A percentile compares a stretch with the other conserved stretches of the same genome.
Conservation (phyloP, 768 basidiomycete genomes). For the Suillus cothurnatus region DNA sequence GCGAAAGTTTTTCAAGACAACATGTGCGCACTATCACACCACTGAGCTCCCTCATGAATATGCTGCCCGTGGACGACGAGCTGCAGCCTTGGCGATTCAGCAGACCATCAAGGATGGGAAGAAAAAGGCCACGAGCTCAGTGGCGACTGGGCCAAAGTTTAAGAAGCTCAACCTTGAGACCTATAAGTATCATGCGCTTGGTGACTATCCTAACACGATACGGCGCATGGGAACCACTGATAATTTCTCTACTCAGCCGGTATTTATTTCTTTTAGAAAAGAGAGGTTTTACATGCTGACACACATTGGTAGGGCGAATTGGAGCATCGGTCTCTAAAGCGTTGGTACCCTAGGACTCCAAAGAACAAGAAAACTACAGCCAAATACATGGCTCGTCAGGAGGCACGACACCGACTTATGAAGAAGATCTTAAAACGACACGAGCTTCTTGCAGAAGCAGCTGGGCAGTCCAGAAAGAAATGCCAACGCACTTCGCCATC, state of each 20-base stretch:
- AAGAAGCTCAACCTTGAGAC: constrained; percentile 14
- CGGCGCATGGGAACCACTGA: constrained; percentile 35
- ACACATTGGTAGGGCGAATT: constrained; percentile 34
- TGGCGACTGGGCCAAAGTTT: neutral
- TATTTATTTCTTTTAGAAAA: constrained; percentile 17
- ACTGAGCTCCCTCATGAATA: constrained; percentile 32
- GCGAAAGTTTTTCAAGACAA: constrained; percentile 24
- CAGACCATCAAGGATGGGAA: neutral
- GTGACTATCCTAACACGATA: constrained; percentile 15
- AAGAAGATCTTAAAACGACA: constrained; percentile 16
- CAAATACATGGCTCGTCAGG: constrained; percentile 30
- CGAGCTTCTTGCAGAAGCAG: neutral
- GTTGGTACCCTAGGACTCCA: constrained; percentile 37
- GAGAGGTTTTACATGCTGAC: neutral
- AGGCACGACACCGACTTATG: constrained; percentile 19
- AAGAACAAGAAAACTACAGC: constrained; percentile 26
- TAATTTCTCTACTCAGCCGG: constrained; percentile 33
- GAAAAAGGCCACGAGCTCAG: neutral
- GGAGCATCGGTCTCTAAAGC: constrained; percentile 39
- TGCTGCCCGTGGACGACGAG: constrained; percentile 23
- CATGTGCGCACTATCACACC: constrained; percentile 29
- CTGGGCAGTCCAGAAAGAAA: neutral
- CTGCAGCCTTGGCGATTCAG: constrained; percentile 1
- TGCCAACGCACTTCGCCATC: constrained; percentile 1
- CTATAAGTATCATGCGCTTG: constrained; percentile 17